Percentiles rank a stretch among this genome's conserved stretches.
Evolutionary conservation across 2,329 filamentous ascomycete species (phyloP).

Genomic region (Aspergillus pseudotamarii): DNA sequence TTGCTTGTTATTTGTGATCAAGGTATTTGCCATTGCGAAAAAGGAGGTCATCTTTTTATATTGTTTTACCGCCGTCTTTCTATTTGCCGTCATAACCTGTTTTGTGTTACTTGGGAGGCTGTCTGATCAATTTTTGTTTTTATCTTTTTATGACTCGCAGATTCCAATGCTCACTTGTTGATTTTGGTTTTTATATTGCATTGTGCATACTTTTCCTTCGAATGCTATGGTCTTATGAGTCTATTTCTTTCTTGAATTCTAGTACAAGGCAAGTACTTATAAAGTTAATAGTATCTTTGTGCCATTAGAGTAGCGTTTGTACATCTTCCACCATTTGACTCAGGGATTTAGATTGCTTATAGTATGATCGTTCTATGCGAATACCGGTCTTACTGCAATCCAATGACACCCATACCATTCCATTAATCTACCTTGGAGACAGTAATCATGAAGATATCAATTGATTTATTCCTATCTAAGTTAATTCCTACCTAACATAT

Average conservation of each 20-base stretch:
- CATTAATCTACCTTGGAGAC: too few species aligned
- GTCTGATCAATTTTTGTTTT: slow-evolving; percentile 40
- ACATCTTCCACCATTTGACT: not conserved
- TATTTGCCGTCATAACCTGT: slow-evolving; percentile 18
- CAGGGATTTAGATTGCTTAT: not conserved
- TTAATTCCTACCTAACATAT: not conserved
- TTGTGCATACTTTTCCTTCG: slow-evolving; percentile 15
- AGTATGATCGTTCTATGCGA: not conserved
- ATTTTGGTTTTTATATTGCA: slow-evolving; percentile 9
- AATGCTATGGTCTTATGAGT: slow-evolving; percentile 7
- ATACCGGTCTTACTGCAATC: too few species aligned
- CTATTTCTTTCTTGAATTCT: slow-evolving; percentile 12
- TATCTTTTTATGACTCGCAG: slow-evolving; percentile 14
- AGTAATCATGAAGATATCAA: not conserved
- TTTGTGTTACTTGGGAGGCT: slow-evolving; percentile 39
- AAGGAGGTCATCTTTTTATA: slow-evolving; percentile 19
- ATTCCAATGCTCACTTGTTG: slow-evolving; percentile 12
- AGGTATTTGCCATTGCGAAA: slow-evolving; percentile 16
- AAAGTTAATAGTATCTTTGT: not conserved
- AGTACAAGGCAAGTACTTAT: not conserved
- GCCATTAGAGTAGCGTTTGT: not conserved
- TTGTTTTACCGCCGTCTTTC: not conserved
- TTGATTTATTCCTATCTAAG: not conserved
- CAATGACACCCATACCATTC: too few species aligned
- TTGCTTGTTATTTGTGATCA: slow-evolving; percentile 14